Base-by-base conservation (phyloP, 129 eudicot species). In the Chrysanthemum lavandulifolium region DNA sequence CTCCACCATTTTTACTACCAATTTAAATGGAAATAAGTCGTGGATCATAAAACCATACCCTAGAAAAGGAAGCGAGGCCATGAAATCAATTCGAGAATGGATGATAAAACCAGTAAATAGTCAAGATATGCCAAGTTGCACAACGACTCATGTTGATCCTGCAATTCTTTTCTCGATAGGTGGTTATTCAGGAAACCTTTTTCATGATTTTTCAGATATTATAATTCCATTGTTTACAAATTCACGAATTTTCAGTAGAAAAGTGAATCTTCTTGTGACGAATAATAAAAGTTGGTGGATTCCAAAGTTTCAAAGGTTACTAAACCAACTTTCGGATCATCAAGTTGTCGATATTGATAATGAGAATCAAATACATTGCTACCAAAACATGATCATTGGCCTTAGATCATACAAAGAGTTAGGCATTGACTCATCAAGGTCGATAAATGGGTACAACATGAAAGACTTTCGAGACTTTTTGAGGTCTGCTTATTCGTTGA, bases 121-220 rank as follows among this genome's bases (percentile, higher is more conserved):
- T 66, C 75, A 60, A 43, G 70, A 60, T 27, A 56, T 78, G 58
- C 89, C 92, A 0, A 71, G 43, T 5, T 87, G 93, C 71, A 52
- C 74, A 1, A n/a, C 45, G 23, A 67, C 23, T 60, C 81, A 87
- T 61, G 52, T 23, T 18, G 31, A 31, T 51, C 91, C 89, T 0
- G 86, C 91, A 3, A 48, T 90, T 60, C 73, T 90, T 47, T 84
- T 90, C 85, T 90, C 91, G 0, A 15, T 65, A 0, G 94, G 91
- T 21, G 96, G 96, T 23, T 90, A 61, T 55, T 58, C 88, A 0
- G 91, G 93, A 5, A 90, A 90, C 68, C 82, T 73, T n/a, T 90
- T 82, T 78, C 96, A 90, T 60, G 93, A 78, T 65, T 87, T 87
- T 29, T 57, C 87, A 3, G 94, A 90, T 72, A 59, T 80, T 5